A percentile compares a stretch with the other conserved stretches of the same genome.
phyloP scores from a whole-genome alignment of 176 grass and related monocot species.

The Triticum urartu region DNA sequence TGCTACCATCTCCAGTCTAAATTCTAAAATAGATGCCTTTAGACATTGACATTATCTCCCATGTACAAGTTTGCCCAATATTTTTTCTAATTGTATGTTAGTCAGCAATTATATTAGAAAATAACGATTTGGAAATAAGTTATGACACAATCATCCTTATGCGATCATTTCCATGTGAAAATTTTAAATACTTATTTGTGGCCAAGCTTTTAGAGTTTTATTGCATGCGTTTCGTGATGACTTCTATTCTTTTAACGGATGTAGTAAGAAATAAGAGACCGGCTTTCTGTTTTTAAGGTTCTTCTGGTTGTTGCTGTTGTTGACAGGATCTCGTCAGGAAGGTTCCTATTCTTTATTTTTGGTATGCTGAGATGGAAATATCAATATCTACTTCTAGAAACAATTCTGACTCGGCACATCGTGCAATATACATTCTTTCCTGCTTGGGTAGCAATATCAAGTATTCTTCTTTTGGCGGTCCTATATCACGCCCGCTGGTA shows the following conservation, averaged over 20 bases:
- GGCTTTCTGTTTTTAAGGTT: conserved; percentile 8
- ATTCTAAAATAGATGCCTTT: conserved; percentile 7
- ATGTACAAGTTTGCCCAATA: not conserved
- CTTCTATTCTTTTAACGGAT: not conserved
- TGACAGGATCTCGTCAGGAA: conserved; percentile 72
- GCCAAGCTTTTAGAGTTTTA: not conserved
- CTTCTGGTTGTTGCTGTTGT: conserved; percentile 17
- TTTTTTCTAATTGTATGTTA: not conserved
- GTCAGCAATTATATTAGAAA: not conserved
- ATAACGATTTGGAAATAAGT: not conserved
- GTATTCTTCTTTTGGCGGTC: conserved; percentile 57
- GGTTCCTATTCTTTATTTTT: conserved; percentile 71
- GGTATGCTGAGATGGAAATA: conserved; percentile 90
- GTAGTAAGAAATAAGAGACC: conserved; percentile 4
- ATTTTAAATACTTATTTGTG: not conserved
- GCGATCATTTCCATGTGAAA: not conserved
- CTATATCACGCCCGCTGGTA: conserved; percentile 66
- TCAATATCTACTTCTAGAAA: conserved; percentile 39
- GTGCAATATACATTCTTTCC: conserved; percentile 77
- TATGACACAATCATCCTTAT: not conserved
- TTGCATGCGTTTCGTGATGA: not conserved
- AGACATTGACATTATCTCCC: not conserved
- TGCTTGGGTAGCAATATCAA: conserved; percentile 74
- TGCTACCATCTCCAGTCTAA: not conserved
- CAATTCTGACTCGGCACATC: conserved; percentile 53